Percentiles rank a stretch among this genome's conserved stretches.
These are phyloP conservation scores for Talaromyces nanjingensis DNA, from an alignment of 495 filamentous ascomycete species.

Conservation along the genomic window DNA sequence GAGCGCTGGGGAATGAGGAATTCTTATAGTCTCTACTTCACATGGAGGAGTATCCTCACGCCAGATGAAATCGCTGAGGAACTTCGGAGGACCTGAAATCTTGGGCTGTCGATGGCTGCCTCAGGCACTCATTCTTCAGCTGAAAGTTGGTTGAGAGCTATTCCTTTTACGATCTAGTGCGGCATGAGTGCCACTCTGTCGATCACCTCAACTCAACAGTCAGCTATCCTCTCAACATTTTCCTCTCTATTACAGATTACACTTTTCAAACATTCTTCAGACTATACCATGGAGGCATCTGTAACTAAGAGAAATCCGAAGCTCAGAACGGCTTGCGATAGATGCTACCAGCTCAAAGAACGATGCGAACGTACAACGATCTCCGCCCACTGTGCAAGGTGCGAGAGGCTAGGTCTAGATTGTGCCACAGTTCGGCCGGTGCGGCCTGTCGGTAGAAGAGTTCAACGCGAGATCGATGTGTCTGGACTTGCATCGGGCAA, in stretches of 20 bases:
- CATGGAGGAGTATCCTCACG: background rate
- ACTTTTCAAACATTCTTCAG: background rate
- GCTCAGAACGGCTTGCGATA: background rate
- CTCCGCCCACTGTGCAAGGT: background rate
- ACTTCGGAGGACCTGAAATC: background rate
- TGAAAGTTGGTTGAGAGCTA: no score
- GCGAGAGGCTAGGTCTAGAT: background rate
- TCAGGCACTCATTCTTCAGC: background rate
- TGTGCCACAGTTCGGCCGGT: slow-evolving; percentile 2
- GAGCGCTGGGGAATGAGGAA: background rate
- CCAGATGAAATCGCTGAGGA: background rate
- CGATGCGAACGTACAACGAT: slow-evolving; percentile 3
- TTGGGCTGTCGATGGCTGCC: background rate
- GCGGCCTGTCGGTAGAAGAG: background rate
- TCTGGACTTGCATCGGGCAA: background rate
- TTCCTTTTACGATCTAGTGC: no score
- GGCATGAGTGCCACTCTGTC: no score
- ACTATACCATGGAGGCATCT: background rate
- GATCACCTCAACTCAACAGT: background rate
- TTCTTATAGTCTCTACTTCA: background rate
- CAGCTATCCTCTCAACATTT: background rate
- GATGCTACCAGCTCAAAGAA: slow-evolving; percentile 8
- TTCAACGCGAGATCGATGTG: background rate
- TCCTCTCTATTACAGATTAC: background rate
- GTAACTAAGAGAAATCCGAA: background rate